phyloP scores from a whole-genome alignment of 257 asterid species.

The Fraxinus americana region DNA sequence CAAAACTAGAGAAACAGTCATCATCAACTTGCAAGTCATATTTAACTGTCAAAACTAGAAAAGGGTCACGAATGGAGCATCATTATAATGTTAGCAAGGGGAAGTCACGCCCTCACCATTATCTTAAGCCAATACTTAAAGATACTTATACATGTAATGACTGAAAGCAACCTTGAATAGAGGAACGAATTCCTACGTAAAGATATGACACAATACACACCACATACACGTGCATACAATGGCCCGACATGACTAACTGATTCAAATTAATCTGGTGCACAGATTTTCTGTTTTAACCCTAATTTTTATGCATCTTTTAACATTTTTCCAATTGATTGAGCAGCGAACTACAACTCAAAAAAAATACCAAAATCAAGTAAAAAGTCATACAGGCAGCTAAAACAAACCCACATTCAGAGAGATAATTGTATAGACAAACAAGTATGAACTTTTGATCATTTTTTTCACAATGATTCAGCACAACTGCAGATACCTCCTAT shows the following conservation, averaged over 20 bases:
- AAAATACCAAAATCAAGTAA: neutral
- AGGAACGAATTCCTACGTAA: neutral
- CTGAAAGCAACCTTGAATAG: constrained; percentile 8
- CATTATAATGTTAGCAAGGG: neutral
- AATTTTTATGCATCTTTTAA: constrained; percentile 14
- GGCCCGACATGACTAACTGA: neutral
- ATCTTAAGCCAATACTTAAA: neutral
- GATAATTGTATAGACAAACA: neutral
- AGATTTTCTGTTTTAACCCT: constrained; percentile 19
- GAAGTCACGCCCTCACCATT: neutral
- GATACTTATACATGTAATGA: neutral
- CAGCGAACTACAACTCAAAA: neutral
- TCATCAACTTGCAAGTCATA: neutral
- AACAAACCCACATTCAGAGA: neutral
- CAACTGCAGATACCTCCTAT: neutral
- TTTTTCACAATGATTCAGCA: neutral
- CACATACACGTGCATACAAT: neutral
- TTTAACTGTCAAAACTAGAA: neutral
- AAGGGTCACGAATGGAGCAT: neutral
- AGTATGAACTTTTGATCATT: neutral
- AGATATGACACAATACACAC: neutral
- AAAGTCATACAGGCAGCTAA: neutral
- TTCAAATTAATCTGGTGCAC: neutral
- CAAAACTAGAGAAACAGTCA: neutral
- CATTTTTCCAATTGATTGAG: neutral